Conservation (phyloP, 2,329 filamentous ascomycete genomes). For the Didymella sp. region DNA sequence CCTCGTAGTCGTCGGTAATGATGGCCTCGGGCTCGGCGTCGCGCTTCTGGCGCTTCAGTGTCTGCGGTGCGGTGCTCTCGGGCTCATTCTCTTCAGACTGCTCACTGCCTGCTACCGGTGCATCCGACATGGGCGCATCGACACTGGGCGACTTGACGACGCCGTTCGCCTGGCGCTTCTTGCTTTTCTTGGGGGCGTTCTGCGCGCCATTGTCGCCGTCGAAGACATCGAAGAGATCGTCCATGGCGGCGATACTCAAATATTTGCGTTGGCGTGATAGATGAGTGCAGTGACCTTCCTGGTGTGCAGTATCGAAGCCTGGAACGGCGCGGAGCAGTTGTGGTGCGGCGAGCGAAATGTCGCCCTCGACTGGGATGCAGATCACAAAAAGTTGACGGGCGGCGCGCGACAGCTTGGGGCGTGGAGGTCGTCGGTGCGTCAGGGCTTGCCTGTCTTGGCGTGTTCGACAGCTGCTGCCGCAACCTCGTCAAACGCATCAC, state of each 20-base stretch:
- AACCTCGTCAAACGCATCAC: constrained; percentile 21
- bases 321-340: constrained; percentile 4
- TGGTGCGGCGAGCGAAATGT: neutral
- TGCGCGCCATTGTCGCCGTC: constrained; percentile 44
- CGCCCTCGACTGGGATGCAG: constrained; percentile 6
- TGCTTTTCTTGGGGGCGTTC: constrained; percentile 61
- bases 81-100: constrained; percentile 42
- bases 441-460: constrained; percentile 12
- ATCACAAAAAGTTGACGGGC: constrained; percentile 15
- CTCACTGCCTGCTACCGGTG: constrained; percentile 21
- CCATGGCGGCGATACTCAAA: constrained; percentile 34
- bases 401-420: constrained; percentile 10
- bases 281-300: constrained; percentile 3
- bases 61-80: constrained; percentile 46
- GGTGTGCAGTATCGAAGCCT: constrained; percentile 10
- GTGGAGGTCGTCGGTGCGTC: constrained; percentile 6
- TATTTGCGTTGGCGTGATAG: neutral
- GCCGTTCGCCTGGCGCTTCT: constrained; percentile 87
- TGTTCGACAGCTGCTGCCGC: constrained; percentile 13
- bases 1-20: constrained; percentile 92
- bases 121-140: constrained; percentile 57
- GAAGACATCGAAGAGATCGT: constrained; percentile 56
- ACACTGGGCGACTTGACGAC: constrained; percentile 66
- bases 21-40: constrained; percentile 76
- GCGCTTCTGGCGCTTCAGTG: constrained; percentile 68